These are phyloP conservation scores for Noccaea bulbosa DNA, from an alignment of 345 rosid species.

Conservation along the genomic window DNA sequence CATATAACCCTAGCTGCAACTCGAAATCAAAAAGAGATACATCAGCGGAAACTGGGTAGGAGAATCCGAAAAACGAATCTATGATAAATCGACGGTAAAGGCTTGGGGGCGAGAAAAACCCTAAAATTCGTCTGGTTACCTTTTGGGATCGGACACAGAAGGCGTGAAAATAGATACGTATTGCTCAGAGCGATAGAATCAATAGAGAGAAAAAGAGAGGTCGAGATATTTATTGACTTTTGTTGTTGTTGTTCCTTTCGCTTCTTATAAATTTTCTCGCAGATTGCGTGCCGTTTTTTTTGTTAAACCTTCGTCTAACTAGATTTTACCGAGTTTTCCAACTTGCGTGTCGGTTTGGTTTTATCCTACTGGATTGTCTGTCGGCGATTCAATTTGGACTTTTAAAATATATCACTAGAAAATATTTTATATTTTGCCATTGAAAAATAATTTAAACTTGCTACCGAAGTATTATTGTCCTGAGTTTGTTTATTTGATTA, in stretches of 20 bases:
- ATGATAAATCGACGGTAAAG: constrained; percentile 23
- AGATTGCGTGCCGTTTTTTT: constrained; percentile 43
- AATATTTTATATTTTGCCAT: too few species aligned
- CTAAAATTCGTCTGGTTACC: constrained; percentile 22
- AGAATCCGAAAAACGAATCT: constrained; percentile 18
- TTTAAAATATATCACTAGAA: not conserved
- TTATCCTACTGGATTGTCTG: constrained; percentile 31
- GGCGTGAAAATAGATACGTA: constrained; percentile 29
- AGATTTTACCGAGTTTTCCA: not conserved
- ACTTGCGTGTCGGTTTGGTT: constrained; percentile 42
- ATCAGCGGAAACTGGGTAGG: constrained; percentile 10
- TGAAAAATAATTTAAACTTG: too few species aligned
- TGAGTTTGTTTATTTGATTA: not conserved
- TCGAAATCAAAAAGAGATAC: constrained; percentile 12
- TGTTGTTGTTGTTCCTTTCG: not conserved
- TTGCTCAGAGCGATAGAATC: constrained; percentile 43
- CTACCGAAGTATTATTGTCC: not conserved
- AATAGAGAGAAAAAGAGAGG: constrained; percentile 37
- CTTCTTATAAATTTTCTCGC: constrained; percentile 14
- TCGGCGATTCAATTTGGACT: constrained; percentile 29
- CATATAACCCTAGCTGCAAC: constrained; percentile 39
- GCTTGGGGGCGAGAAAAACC: constrained; percentile 24
- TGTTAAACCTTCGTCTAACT: not conserved
- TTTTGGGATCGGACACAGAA: constrained; percentile 32
- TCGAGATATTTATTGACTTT: constrained; percentile 40